Base-by-base conservation (phyloP, 2,329 filamentous ascomycete genomes). In the Arthroderma sp. region DNA sequence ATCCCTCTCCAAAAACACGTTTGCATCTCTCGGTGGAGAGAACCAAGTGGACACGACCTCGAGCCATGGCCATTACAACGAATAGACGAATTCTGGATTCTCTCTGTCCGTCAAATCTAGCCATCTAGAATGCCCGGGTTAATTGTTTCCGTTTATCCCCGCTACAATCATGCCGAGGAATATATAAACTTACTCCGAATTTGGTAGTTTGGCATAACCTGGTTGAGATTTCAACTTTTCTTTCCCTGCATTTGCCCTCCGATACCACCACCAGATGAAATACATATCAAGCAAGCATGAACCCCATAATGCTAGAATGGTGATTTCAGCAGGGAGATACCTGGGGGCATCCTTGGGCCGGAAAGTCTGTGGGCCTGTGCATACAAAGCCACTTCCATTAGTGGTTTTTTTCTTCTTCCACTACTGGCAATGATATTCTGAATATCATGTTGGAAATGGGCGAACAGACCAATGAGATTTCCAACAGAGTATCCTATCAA, bases 31-130 rank as follows among this genome's bases (percentile, higher is more conserved):
- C 15, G 15, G 15, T 22, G 15, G 15, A 22, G 15, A 22, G 3
- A 22, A 22, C 15, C 15, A 22, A 22, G 15, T 22, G 15, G 15
- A 22, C 15, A 22, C 15, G 15, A 22, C 15, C 15, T 22, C 3
- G 15, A 22, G 15, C 15, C 32, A 9, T 11, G 32, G 3, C 8
- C 11, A 40, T 58, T 63, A 76, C 40, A 78, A 48, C 15, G 68
- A 71, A 56, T 83, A 83, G 0, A 74, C 60, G 55, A 83, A 81
- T 56, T 82, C 74, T 1, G 68, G 64, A 48, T 81, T 83, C 65
- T 83, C 79, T 45, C 68, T 62, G 55, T 83, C 80, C 3, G 78
- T 83, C 50, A 83, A 59, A 56, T 83, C 78, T 46, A 77, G 64
- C 61, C 75, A 71, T 45, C 63, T 67, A 31, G 10, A 11, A 10